Evolutionary conservation across 768 basidiomycete genomes (phyloP).

Genomic region (Chalciporus piperatus): DNA sequence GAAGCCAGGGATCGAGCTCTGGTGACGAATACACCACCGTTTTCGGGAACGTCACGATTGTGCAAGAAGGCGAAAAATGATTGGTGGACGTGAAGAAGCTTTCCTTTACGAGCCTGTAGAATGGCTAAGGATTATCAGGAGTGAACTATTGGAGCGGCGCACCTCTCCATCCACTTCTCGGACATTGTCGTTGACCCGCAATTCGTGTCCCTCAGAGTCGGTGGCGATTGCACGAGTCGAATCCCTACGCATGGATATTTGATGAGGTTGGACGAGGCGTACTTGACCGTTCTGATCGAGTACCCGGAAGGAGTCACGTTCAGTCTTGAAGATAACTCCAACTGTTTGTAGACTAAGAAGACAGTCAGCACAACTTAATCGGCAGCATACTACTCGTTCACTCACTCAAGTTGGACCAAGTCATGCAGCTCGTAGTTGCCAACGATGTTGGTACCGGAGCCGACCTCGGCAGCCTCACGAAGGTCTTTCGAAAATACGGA

Average conservation of each 20-base stretch:
- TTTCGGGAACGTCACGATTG: conserved; percentile 86
- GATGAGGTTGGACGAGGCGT: conserved; percentile 87
- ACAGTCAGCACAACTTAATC: conserved; percentile 10
- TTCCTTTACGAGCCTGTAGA: conserved; percentile 74
- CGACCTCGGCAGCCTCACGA: conserved; percentile 95
- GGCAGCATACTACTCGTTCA: conserved; percentile 11
- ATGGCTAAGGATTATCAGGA: neutral
- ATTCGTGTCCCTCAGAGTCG: conserved; percentile 84
- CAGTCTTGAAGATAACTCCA: conserved; percentile 96
- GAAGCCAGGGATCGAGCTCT: conserved; percentile 81
- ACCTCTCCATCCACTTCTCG: conserved; percentile 91
- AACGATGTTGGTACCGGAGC: conserved; percentile 84
- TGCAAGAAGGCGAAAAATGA: conserved; percentile 93
- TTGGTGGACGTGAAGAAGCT: conserved; percentile 90
- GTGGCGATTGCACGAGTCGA: conserved; percentile 81
- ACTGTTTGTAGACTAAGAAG: conserved; percentile 77
- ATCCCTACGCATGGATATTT: conserved; percentile 89
- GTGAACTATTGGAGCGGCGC: conserved; percentile 20
- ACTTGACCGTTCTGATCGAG: conserved; percentile 92
- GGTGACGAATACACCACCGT: conserved; percentile 93
- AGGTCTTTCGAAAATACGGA: conserved; percentile 97
- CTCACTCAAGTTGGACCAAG: conserved; percentile 93
- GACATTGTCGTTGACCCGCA: conserved; percentile 86
- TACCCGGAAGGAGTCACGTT: conserved; percentile 93
- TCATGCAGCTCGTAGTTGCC: conserved; percentile 97